Base-by-base conservation (phyloP, 768 basidiomycete genomes). In the Agaricus blazei region DNA sequence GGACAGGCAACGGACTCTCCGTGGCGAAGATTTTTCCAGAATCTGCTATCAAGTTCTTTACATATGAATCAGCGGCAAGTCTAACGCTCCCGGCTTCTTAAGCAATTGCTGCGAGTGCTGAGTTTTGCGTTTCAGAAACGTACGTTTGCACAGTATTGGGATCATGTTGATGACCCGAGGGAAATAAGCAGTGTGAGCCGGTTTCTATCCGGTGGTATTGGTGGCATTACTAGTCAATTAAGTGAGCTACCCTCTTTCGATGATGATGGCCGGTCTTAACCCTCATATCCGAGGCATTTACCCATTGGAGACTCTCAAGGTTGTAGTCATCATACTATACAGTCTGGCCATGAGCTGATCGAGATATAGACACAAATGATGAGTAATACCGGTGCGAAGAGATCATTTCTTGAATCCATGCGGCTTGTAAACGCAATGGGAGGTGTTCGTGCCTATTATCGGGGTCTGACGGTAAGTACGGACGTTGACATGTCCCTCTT, bases 41-140 rank as follows among this genome's bases (percentile, higher is more conserved):
- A 75, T 98, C 93, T 46, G 97, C 97, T 27, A 97, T 98, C 79
- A 98, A 98, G 71, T 98, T 99, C 75, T 85, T 95, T 62, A 70
- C 90, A 3, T 98, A 98, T 69, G 97, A 98, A 71, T 88, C 91
- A 55, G 86, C 93, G 52, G 93, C 94, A 63, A 70, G 88, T 80
- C 43, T 34, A 37, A 51, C 59, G 41, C 62, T 19, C 59, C 60
- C 51, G 54, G 47, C 19, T 55, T 42, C 51, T 58, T 12, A 27
- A 8, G 8, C 24, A 27, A 19, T 49, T 48, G 50, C 60, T 34
- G 42, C 58, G 42, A 29, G 29, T 55, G 62, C 41, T 59, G 41
- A 48, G 59, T 47, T 37, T 48, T 46, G 36, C 54, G 50, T 58
- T 44, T 50, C 67, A 95, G 93, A 99, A 98, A 89, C 88, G 90